Conservation (phyloP, 495 filamentous ascomycete species). For the Neurospora sp. region DNA sequence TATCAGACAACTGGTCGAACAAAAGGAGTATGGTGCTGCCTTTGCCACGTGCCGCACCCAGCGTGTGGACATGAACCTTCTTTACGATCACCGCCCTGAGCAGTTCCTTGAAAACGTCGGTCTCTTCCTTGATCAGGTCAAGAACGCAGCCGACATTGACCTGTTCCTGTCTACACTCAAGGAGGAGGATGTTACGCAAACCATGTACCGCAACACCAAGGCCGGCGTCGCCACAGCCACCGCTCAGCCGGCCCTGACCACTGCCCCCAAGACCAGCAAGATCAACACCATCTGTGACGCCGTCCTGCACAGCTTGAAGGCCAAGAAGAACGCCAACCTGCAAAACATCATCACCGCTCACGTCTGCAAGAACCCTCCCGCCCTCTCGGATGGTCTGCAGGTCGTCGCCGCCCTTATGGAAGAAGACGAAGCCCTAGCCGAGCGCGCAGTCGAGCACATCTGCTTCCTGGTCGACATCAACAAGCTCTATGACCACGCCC, state of each 20-base stretch:
- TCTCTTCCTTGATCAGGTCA: slow-evolving; percentile 77
- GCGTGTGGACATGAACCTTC: slow-evolving; percentile 93
- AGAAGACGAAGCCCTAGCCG: slow-evolving; percentile 55
- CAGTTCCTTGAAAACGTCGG: slow-evolving; percentile 70
- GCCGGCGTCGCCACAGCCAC: slow-evolving; percentile 17
- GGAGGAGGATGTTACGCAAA: slow-evolving; percentile 88
- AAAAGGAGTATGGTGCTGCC: slow-evolving; percentile 69
- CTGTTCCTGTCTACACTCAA: slow-evolving; percentile 82
- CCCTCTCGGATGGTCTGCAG: slow-evolving; percentile 74
- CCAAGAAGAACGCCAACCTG: slow-evolving; percentile 55
- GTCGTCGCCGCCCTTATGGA: slow-evolving; percentile 67
- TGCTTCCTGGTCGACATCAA: slow-evolving; percentile 94
- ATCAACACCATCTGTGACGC: slow-evolving; percentile 83
- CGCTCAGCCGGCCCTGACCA: slow-evolving; percentile 6
- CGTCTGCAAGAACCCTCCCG: slow-evolving; percentile 84
- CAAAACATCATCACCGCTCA: slow-evolving; percentile 93
- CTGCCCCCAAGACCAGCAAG: slow-evolving; percentile 42
- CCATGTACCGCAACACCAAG: slow-evolving; percentile 83
- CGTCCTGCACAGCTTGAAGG: slow-evolving; percentile 57
- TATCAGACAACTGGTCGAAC: slow-evolving; percentile 67
- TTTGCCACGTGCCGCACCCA: slow-evolving; percentile 84
- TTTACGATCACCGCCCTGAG: slow-evolving; percentile 82
- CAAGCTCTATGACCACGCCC: slow-evolving; percentile 78
- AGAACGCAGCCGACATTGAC: slow-evolving; percentile 77
- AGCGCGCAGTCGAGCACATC: slow-evolving; percentile 87